A percentile compares a stretch with the other conserved stretches of the same genome.
phyloP scores from a whole-genome alignment of 345 rosid species.

The Carallia brachiata region DNA sequence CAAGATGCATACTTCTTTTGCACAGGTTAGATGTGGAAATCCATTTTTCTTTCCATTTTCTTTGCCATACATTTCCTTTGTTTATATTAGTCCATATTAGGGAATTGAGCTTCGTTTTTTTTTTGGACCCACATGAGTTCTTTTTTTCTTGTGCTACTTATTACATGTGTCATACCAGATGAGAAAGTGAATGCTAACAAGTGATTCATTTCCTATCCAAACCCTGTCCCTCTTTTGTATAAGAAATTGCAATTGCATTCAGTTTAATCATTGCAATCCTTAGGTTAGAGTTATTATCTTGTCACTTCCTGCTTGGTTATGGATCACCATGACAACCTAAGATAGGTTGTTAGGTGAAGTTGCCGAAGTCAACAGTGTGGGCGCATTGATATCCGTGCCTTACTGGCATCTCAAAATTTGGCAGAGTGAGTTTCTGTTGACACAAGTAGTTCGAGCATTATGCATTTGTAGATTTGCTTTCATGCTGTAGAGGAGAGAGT shows the following conservation, averaged over 20 bases:
- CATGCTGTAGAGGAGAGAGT: background rate
- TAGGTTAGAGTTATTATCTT: background rate
- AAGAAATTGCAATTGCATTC: background rate
- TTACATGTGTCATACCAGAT: background rate
- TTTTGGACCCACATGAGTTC: background rate
- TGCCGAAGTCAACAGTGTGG: too few species aligned
- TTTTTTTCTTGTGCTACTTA: background rate
- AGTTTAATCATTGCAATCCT: background rate
- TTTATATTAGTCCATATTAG: background rate
- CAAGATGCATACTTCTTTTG: conserved; percentile 74
- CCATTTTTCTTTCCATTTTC: background rate
- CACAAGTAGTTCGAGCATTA: background rate
- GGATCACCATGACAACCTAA: too few species aligned
- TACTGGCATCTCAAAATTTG: too few species aligned
- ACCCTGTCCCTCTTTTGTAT: background rate
- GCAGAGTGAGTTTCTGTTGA: too few species aligned
- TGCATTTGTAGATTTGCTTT: conserved; percentile 4
- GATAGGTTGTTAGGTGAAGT: too few species aligned
- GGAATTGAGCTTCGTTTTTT: background rate
- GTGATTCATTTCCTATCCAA: background rate
- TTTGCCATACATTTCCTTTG: background rate
- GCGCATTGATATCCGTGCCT: too few species aligned
- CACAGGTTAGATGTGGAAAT: conserved; percentile 41
- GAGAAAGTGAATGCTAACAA: background rate
- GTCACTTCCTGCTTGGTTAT: too few species aligned